Base-by-base conservation (phyloP, 768 basidiomycete species). In the Boletus sp. region DNA sequence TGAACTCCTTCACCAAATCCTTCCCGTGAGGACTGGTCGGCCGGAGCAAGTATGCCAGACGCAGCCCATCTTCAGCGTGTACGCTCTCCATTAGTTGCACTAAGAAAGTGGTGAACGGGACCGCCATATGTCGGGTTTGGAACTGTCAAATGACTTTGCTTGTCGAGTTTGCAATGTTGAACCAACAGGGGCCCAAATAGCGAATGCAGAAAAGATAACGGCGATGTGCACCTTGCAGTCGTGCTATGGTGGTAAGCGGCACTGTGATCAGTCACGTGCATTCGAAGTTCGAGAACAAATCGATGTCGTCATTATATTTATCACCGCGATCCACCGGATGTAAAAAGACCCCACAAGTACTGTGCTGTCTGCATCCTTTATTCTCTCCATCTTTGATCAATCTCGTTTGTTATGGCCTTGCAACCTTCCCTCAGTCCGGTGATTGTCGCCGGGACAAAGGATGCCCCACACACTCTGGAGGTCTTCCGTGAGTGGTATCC, bases 21-120 rank as follows among this genome's bases (percentile, higher is more conserved):
- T 89, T 91, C 17, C 84, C 87, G 60, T 91, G 90, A 4, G 88
- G 84, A 59, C 84, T 87, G 4, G 87, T 87, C 1, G 87, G 89
- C 36, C 87, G 83, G 6, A 92, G 75, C n/a, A 90, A 77, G 68
- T 84, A 89, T 8, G 88, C 89, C 8, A 91, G 73, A 69, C 83
- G 82, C 4, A 80, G 81, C 5, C 89, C 90, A 65, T 88, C 83
- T 68, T 88, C 84, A 15, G 77, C 73, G 12, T 78, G 67, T 12
- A 90, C 74, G 12, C 85, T 80, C 59, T 87, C 81, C 45, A 82
- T 82, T 6, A 92, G 74, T 56, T 86, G 81, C 10, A 77, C 71
- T 20, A 87, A 72, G 64, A 78, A 90, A 17, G 78, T 80, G 17
- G 86, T 73, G 64, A 89, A 87, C 52, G 83, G 80, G 20, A 75